Percentiles rank a stretch among this genome's conserved stretches.
phyloP scores from a whole-genome alignment of 179 eudicot genomes.

The Spergularia azorica region DNA sequence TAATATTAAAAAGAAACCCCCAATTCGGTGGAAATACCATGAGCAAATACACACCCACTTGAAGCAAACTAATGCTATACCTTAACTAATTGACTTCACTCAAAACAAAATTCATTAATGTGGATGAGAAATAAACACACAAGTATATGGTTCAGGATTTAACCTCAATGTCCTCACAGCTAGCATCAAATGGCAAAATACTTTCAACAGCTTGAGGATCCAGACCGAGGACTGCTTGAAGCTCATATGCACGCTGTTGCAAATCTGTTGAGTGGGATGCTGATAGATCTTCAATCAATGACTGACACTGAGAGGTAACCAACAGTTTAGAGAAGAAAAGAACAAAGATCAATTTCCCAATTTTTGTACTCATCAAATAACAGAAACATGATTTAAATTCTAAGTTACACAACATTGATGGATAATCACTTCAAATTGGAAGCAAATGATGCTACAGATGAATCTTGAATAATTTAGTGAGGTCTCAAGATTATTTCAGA shows the following conservation, averaged over 20 bases:
- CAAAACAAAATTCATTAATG: no score
- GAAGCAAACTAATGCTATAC: no score
- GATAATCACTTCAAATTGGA: background rate
- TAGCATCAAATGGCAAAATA: conserved; percentile 82
- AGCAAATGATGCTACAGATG: background rate
- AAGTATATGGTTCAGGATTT: background rate
- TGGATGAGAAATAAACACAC: no score
- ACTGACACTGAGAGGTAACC: conserved; percentile 67
- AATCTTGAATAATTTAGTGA: background rate
- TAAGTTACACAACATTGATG: background rate
- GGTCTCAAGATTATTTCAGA: background rate
- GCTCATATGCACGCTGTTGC: conserved; percentile 98
- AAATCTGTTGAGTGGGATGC: conserved; percentile 96
- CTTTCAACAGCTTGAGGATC: conserved; percentile 66
- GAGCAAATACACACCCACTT: no score
- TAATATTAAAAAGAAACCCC: no score
- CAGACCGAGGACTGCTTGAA: conserved; percentile 65
- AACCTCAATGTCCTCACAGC: conserved; percentile 98
- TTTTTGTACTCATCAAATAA: background rate
- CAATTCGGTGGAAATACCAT: no score
- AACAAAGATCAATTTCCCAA: conserved; percentile 9
- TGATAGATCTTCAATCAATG: conserved; percentile 81
- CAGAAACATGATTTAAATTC: background rate
- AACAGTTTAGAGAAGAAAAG: conserved; percentile 15
- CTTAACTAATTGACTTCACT: no score